A percentile compares a stretch with the other conserved stretches of the same genome.
These are phyloP conservation scores for Pharus latifolius DNA, from an alignment of 176 grass and related monocot species.

Conservation along the genomic window DNA sequence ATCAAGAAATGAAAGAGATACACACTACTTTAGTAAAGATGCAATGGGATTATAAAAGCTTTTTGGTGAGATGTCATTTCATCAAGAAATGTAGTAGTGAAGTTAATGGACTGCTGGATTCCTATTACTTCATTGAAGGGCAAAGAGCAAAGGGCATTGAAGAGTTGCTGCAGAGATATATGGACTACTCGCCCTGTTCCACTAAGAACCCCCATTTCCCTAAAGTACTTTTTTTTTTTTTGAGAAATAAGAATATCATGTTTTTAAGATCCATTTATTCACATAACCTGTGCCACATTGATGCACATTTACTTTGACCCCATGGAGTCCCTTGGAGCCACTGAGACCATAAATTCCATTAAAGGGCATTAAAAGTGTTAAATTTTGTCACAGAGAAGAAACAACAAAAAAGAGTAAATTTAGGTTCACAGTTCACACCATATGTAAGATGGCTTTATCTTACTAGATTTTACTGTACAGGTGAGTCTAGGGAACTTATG, in stretches of 20 bases:
- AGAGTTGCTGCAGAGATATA: conserved; percentile 13
- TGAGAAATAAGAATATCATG: background rate
- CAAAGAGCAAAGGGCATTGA: conserved; percentile 34
- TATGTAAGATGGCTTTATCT: background rate
- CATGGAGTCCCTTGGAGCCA: conserved; percentile 25
- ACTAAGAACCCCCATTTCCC: conserved; percentile 19
- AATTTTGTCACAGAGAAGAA: conserved; percentile 5
- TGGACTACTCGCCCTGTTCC: background rate
- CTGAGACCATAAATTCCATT: conserved; percentile 30
- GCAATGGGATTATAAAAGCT: conserved; percentile 20
- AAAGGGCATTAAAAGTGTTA: conserved; percentile 45
- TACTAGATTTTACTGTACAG: conserved; percentile 5
- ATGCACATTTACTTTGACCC: conserved; percentile 38
- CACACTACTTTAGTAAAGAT: conserved; percentile 24
- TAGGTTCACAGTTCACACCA: background rate
- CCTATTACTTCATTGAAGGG: conserved; percentile 18
- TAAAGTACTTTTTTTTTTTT: too few relatives aligned
- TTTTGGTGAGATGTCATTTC: conserved; percentile 41
- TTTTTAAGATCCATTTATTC: conserved; percentile 30
- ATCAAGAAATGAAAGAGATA: background rate
- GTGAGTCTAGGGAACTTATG: background rate
- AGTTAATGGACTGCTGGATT: conserved; percentile 28
- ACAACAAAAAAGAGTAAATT: background rate
- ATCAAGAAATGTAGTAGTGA: conserved; percentile 29
- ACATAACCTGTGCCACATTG: conserved; percentile 24